These are phyloP conservation scores for Scedosporium minutisporum DNA, from an alignment of 2,329 filamentous ascomycete genomes.

Conservation along the genomic window DNA sequence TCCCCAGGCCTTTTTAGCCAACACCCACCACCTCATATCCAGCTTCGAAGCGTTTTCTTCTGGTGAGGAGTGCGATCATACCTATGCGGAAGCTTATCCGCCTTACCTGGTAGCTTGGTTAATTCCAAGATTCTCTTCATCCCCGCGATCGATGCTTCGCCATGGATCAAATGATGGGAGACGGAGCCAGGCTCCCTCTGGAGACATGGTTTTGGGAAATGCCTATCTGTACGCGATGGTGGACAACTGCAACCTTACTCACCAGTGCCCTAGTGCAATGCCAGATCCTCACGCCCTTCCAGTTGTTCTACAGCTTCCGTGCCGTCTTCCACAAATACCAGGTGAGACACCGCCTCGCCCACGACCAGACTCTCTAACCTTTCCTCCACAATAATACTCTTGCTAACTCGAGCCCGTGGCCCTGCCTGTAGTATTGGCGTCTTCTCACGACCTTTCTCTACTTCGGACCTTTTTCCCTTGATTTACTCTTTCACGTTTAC, in stretches of 20 bases:
- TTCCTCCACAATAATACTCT: not conserved
- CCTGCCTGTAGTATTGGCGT: slow-evolving; percentile 70
- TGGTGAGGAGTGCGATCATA: not conserved
- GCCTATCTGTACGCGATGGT: slow-evolving; percentile 91
- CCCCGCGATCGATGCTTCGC: not conserved
- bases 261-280: slow-evolving; percentile 88
- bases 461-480: slow-evolving; percentile 87
- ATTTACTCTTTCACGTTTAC: slow-evolving; percentile 95
- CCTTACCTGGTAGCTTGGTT: not conserved
- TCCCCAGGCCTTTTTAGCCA: not conserved
- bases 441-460: slow-evolving; percentile 95
- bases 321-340: slow-evolving; percentile 87
- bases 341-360: slow-evolving; percentile 38
- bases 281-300: slow-evolving; percentile 82
- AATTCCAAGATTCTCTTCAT: not conserved
- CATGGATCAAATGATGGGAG: slow-evolving; percentile 51
- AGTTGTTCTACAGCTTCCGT: slow-evolving; percentile 93
- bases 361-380: not conserved
- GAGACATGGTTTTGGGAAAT: slow-evolving; percentile 99
- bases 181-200: slow-evolving; percentile 61
- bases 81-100: not conserved
- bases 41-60: not conserved
- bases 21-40: not conserved
- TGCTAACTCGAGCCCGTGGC: slow-evolving; percentile 1
- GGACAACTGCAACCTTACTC: slow-evolving; percentile 85